These are phyloP conservation scores for Salix exigua DNA, from an alignment of 345 rosid genomes.

Conservation along the genomic window DNA sequence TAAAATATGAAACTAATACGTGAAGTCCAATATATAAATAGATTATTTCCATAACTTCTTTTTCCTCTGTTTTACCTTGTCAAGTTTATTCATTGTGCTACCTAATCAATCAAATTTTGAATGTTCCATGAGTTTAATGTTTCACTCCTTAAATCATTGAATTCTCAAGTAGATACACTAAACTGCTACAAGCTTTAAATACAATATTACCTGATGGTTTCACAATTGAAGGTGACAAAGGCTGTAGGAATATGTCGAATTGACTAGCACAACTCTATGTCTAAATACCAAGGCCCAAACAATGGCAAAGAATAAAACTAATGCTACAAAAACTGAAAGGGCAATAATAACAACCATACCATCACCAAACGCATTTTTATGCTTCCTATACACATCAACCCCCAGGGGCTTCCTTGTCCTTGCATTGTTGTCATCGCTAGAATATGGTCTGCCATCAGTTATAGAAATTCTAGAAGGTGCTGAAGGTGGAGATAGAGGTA, in stretches of 20 bases:
- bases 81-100: conserved; percentile 2
- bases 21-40: neutral
- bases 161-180: neutral
- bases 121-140: neutral
- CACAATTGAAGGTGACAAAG: conserved; percentile 45
- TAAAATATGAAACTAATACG: neutral
- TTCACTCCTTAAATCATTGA: neutral
- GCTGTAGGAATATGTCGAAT: conserved; percentile 36
- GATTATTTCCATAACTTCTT: neutral
- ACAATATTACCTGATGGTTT: conserved; percentile 69
- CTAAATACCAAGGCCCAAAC: conserved; percentile 59
- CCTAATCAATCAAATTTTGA: neutral
- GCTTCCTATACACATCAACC: conserved; percentile 64
- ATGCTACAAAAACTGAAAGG: conserved; percentile 57
- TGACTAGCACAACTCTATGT: conserved; percentile 36
- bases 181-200: neutral
- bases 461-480: conserved; percentile 49
- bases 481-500: conserved; percentile 87
- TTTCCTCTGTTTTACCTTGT: neutral
- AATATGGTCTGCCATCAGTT: conserved; percentile 60
- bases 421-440: conserved; percentile 49
- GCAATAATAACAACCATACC: conserved; percentile 65
- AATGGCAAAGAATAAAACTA: conserved; percentile 52
- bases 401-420: conserved; percentile 75
- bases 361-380: conserved; percentile 45